phyloP scores from a whole-genome alignment of 164 flowering plant genomes.

The Stephania japonica region DNA sequence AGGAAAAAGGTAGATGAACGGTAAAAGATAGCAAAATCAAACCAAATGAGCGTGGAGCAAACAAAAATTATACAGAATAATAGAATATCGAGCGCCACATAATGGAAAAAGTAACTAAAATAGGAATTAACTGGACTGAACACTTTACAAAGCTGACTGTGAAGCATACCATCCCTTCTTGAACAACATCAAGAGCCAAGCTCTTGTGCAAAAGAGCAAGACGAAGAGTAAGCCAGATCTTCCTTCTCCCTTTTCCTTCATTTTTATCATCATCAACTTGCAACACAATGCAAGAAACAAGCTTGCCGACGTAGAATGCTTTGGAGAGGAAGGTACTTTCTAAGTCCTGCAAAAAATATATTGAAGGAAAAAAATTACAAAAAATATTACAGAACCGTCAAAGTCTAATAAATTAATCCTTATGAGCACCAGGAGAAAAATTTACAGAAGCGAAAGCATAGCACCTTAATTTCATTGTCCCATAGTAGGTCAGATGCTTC shows the following conservation, averaged over 20 bases:
- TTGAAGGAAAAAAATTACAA: neutral
- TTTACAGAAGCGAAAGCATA: neutral
- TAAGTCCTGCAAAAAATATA: slow-evolving; percentile 29
- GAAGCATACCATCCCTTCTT: slow-evolving; percentile 86
- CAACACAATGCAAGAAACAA: slow-evolving; percentile 79
- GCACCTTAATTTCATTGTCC: slow-evolving; percentile 37
- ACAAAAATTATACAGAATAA: neutral
- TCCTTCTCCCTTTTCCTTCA: slow-evolving; percentile 51
- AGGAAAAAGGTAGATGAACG: neutral
- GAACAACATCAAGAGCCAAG: slow-evolving; percentile 61
- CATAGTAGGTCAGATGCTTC: slow-evolving; percentile 68
- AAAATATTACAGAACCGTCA: neutral
- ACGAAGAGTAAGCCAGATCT: slow-evolving; percentile 87
- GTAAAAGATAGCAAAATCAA: neutral
- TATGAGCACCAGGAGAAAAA: neutral
- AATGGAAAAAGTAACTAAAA: neutral
- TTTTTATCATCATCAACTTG: slow-evolving; percentile 74
- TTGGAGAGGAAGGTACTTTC: slow-evolving; percentile 41
- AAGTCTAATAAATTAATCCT: neutral
- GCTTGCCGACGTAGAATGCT: slow-evolving; percentile 64
- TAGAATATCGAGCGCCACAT: neutral
- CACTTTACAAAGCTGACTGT: neutral
- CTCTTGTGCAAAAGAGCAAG: slow-evolving; percentile 71
- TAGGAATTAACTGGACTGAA: neutral
- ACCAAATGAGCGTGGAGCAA: too few species aligned